phyloP scores from a whole-genome alignment of 2,329 filamentous ascomycete species.

The Scorias spongiosa region DNA sequence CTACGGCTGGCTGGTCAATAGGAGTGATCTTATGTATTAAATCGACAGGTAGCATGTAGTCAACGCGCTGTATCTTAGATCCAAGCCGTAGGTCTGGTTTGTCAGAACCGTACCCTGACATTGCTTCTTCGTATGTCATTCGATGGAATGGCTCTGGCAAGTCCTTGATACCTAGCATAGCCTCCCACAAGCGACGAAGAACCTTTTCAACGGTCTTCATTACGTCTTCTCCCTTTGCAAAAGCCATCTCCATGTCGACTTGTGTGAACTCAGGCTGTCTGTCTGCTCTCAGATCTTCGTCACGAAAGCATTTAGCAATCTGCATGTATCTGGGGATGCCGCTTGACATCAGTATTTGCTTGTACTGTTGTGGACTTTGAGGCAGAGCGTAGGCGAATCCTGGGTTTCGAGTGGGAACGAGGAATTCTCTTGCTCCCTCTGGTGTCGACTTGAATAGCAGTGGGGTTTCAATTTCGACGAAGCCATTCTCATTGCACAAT shows the following conservation, averaged over 20 bases:
- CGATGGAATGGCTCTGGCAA: conserved; percentile 36
- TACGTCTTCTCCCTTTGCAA: conserved; percentile 56
- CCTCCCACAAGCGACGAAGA: conserved; percentile 39
- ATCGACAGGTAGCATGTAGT: conserved; percentile 44
- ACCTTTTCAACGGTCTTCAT: conserved; percentile 44
- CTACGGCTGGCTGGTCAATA: conserved; percentile 53
- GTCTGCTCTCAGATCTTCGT: conserved; percentile 85
- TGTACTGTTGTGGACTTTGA: conserved; percentile 96
- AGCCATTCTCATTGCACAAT: conserved; percentile 40
- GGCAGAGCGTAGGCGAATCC: conserved; percentile 79
- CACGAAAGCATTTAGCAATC: conserved; percentile 85
- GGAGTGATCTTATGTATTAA: conserved; percentile 63
- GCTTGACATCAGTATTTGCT: conserved; percentile 91
- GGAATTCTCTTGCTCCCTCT: conserved; percentile 85
- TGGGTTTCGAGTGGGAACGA: conserved; percentile 68
- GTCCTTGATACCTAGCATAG: conserved; percentile 30
- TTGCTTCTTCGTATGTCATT: conserved; percentile 61
- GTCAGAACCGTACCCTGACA: conserved; percentile 70
- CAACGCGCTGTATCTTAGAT: conserved; percentile 52
- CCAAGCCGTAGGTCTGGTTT: conserved; percentile 79
- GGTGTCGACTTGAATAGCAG: conserved; percentile 94
- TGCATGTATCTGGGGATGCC: conserved; percentile 76
- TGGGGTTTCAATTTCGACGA: conserved; percentile 78
- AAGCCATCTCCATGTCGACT: conserved; percentile 88
- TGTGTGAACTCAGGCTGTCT: conserved; percentile 95